Percentiles rank a stretch among this genome's conserved stretches.
phyloP scores from a whole-genome alignment of 768 basidiomycete genomes.

The Galerina marginata region DNA sequence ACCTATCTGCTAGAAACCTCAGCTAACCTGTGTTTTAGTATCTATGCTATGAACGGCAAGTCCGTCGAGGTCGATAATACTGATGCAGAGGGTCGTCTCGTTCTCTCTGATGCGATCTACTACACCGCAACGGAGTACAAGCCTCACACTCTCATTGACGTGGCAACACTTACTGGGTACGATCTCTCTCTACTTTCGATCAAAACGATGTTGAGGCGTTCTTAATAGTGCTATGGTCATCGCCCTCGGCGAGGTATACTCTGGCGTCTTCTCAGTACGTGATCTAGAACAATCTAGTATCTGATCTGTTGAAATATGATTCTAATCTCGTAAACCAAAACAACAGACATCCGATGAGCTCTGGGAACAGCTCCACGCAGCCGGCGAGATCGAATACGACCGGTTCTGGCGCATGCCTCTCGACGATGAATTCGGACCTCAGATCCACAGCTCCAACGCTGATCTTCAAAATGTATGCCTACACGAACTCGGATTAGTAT shows the following conservation, averaged over 20 bases:
- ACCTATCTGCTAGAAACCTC: background rate
- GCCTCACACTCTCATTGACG: conserved; percentile 84
- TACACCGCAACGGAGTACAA: conserved; percentile 80
- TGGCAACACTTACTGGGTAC: conserved; percentile 86
- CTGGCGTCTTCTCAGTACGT: conserved; percentile 79
- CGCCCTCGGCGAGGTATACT: conserved; percentile 77
- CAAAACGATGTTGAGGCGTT: background rate
- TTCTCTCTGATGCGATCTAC: conserved; percentile 85
- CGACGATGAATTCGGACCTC: conserved; percentile 78
- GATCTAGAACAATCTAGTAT: background rate
- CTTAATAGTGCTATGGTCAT: conserved; percentile 64
- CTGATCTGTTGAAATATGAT: background rate
- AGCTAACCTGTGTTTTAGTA: conserved; percentile 37
- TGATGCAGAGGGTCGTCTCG: conserved; percentile 80
- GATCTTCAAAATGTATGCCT: conserved; percentile 75
- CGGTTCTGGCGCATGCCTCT: conserved; percentile 92
- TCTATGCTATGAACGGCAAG: conserved; percentile 90
- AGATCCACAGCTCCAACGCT: conserved; percentile 79
- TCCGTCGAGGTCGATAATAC: conserved; percentile 88
- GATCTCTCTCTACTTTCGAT: conserved; percentile 10
- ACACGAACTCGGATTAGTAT: background rate
- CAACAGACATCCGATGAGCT: conserved; percentile 72
- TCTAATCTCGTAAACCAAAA: background rate
- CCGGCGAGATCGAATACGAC: conserved; percentile 78
- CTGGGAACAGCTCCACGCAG: conserved; percentile 70